These are phyloP conservation scores for Trichophyton rubrum DNA, from an alignment of 2,329 filamentous ascomycete genomes.

Conservation along the genomic window DNA sequence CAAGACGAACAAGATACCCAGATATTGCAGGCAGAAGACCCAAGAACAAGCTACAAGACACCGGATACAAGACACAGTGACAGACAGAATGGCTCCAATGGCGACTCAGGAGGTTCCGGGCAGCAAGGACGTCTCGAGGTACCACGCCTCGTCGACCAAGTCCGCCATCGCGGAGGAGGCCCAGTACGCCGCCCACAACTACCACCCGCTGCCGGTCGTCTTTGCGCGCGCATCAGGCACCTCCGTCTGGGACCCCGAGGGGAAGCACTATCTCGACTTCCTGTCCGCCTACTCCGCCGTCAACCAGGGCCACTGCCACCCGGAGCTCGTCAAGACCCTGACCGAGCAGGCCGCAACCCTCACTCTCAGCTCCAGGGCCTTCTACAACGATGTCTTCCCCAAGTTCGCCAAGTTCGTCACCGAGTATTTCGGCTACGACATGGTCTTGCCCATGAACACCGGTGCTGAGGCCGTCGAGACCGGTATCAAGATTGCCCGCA, in stretches of 20 bases:
- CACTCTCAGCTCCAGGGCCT: constrained; percentile 86
- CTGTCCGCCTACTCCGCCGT: constrained; percentile 95
- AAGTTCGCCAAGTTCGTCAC: constrained; percentile 89
- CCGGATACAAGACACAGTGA: not conserved
- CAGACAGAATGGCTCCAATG: not conserved
- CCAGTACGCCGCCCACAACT: constrained; percentile 90
- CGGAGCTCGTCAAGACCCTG: constrained; percentile 82
- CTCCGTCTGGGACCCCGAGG: constrained; percentile 94
- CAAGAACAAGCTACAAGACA: not conserved
- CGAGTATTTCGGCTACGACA: constrained; percentile 82
- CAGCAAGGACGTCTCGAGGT: constrained; percentile 21
- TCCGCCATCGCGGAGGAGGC: constrained; percentile 70
- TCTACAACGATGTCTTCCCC: constrained; percentile 97
- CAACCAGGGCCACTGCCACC: constrained; percentile 97
- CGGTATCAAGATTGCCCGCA: constrained; percentile 86
- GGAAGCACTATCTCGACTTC: constrained; percentile 91
- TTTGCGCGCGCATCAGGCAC: constrained; percentile 75
- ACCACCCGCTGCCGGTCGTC: constrained; percentile 90
- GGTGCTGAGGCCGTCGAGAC: constrained; percentile 95
- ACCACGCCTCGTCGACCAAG: constrained; percentile 67
- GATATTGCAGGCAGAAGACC: no score
- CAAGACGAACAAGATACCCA: not conserved
- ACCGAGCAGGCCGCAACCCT: constrained; percentile 78
- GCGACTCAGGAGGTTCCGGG: not conserved
- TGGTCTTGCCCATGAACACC: constrained; percentile 97